These are phyloP conservation scores for Coemansia sp. DNA, from an alignment of 192 early-diverging fungal species.

Conservation along the genomic window DNA sequence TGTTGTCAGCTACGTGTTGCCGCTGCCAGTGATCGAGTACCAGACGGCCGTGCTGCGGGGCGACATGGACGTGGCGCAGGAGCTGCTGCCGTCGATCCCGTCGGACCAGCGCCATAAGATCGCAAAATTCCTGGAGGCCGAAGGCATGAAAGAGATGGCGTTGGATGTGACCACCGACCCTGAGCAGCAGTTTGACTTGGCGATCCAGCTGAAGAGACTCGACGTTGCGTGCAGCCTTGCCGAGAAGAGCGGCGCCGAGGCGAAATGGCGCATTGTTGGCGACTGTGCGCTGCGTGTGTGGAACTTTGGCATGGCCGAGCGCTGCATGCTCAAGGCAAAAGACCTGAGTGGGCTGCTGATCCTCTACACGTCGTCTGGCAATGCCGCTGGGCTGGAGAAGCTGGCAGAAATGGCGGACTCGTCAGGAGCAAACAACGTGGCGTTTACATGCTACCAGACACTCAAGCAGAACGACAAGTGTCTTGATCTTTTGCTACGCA, in stretches of 20 bases:
- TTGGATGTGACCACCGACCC: conserved; percentile 92
- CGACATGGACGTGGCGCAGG: conserved; percentile 79
- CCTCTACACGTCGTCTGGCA: conserved; percentile 87
- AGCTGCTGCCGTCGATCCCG: conserved; percentile 83
- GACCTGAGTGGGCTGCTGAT: conserved; percentile 90
- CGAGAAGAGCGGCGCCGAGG: conserved; percentile 73
- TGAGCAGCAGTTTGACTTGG: conserved; percentile 95
- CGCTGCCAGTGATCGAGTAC: conserved; percentile 95
- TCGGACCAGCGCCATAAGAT: conserved; percentile 85
- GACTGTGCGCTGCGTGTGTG: conserved; percentile 88
- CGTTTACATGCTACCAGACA: conserved; percentile 80
- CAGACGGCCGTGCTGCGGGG: conserved; percentile 96
- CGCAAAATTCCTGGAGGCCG: conserved; percentile 93
- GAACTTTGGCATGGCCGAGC: conserved; percentile 89
- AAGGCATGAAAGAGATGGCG: conserved; percentile 89
- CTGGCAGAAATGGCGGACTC: conserved; percentile 66
- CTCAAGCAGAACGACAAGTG: conserved; percentile 77
- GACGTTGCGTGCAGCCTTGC: conserved; percentile 88
- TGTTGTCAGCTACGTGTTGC: conserved; percentile 86
- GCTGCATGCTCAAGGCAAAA: conserved; percentile 82
- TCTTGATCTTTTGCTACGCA: conserved; percentile 81
- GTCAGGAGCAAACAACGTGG: conserved; percentile 87
- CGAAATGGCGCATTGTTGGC: conserved; percentile 93
- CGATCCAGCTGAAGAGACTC: conserved; percentile 80
- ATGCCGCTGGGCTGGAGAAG: conserved; percentile 69